phyloP scores from a whole-genome alignment of 1,284 basidiomycete genomes.

The Meripilus lineatus region DNA sequence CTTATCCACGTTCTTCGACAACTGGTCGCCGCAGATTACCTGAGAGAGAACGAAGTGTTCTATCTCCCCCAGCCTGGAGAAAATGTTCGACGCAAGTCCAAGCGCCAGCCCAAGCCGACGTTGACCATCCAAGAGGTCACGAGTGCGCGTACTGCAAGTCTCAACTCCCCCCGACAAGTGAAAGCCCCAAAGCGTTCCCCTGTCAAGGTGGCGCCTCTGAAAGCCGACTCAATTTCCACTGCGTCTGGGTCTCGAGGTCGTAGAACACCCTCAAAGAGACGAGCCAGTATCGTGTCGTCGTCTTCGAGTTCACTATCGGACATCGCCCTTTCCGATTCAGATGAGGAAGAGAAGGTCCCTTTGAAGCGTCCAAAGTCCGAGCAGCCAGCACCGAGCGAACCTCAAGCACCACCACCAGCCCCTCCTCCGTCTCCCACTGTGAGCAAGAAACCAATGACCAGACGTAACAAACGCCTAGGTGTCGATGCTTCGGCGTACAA shows the following conservation, averaged over 20 bases:
- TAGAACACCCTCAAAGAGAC: not conserved
- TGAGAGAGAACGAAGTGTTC: slow-evolving; percentile 58
- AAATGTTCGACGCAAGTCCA: slow-evolving; percentile 16
- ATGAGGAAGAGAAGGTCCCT: not conserved
- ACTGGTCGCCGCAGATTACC: slow-evolving; percentile 55
- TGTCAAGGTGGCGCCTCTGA: not conserved
- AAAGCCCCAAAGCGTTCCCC: slow-evolving; percentile 11
- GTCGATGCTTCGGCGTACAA: slow-evolving; percentile 38
- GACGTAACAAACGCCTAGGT: slow-evolving; percentile 27
- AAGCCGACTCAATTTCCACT: slow-evolving; percentile 6
- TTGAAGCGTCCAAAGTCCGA: slow-evolving; percentile 4
- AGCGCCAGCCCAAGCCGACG: slow-evolving; percentile 15
- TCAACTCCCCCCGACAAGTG: too few species aligned
- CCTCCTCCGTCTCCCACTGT: not conserved
- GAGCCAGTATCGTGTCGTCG: too few species aligned
- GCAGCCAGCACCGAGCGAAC: not conserved
- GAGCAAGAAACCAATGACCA: slow-evolving; percentile 2
- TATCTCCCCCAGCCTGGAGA: slow-evolving; percentile 44
- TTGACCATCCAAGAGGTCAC: too few species aligned
- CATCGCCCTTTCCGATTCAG: too few species aligned
- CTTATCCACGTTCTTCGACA: slow-evolving; percentile 50
- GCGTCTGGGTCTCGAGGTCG: not conserved
- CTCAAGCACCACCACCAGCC: not conserved
- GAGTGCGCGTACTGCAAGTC: too few species aligned
- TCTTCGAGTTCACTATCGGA: too few species aligned